Conservation (phyloP, 192 early-diverging fungal species). For the Coemansia guatemalensis region DNA sequence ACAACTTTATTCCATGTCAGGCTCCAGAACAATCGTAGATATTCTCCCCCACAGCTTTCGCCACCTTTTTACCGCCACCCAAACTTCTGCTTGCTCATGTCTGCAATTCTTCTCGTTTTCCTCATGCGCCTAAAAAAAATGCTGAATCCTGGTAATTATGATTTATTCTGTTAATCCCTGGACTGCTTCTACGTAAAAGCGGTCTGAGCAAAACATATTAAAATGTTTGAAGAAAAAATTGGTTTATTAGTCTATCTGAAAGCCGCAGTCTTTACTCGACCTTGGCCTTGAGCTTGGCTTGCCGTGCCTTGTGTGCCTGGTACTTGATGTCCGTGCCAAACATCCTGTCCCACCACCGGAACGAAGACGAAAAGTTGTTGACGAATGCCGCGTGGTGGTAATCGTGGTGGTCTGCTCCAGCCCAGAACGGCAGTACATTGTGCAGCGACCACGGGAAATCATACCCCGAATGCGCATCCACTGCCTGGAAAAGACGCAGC, state of each 20-base stretch:
- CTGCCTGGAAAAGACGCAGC: conserved; percentile 75
- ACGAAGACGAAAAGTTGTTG: conserved; percentile 79
- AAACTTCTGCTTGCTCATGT: no score
- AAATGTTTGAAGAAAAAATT: conserved; percentile 2
- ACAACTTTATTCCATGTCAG: no score
- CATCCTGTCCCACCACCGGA: conserved; percentile 88
- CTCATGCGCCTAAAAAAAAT: no score
- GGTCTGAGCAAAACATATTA: no score
- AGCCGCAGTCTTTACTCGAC: neutral
- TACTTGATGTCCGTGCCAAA: conserved; percentile 86
- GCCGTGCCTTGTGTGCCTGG: conserved; percentile 54
- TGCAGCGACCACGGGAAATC: conserved; percentile 94
- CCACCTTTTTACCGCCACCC: no score
- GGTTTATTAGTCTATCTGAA: neutral
- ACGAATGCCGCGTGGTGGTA: conserved; percentile 86
- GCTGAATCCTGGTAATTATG: no score
- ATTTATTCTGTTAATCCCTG: no score
- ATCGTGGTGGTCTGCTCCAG: conserved; percentile 91
- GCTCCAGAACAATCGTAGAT: no score
- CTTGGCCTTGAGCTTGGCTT: conserved; percentile 19
- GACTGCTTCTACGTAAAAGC: no score
- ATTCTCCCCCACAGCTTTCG: no score
- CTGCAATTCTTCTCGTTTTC: no score
- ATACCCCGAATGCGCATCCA: conserved; percentile 92
- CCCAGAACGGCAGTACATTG: conserved; percentile 86